Base-by-base conservation (phyloP, 805 yeast species). In the Yamadazyma takamatsuzukensis region DNA sequence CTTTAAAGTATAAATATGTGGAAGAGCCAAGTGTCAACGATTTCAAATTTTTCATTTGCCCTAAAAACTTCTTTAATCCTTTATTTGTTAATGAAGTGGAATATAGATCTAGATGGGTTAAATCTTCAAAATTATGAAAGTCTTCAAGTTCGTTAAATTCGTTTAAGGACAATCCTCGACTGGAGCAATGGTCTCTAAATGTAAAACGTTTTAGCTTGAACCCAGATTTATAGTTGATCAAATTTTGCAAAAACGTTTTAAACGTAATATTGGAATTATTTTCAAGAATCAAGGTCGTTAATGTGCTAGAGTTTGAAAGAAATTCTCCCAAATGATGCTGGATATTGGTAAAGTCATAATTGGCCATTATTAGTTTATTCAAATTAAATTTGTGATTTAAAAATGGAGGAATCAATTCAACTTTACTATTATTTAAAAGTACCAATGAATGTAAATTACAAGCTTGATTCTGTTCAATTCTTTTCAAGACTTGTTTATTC, bases 81-180 rank as follows among this genome's bases (percentile, higher is more conserved):
- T 59, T 64, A 30, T 44, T 63, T 16, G 70, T 61, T 23, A 68
- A 55, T 25, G 67, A 66, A 31, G 64, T 59, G 25, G 55, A 56
- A 27, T 64, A 67, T 29, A 72, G 60, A 27, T 54, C 72, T n/a
- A 65, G 49, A 4, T 41, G 39, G 3, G 33, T 16, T n/a, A 66
- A 38, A 4, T 32, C 25, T 13, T 40, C 29, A 6, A 64, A 35
- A 29, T 54, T 57, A 2, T 36, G 40, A 10, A 63, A 44, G 27
- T 56, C 61, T 4, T 30, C 29, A 0, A 41, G 27, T n/a, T n/a
- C n/a, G 6, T 33, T 28, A 27, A 63, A 48, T 27, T 61, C 64
- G 18, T 45, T 47, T 21, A 65, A 35, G 25, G 51, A 53, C 6
- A 50, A 43, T n/a, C n/a, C n/a, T n/a, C n/a, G n/a, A n/a, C n/a